Percentiles rank a stretch among this genome's conserved stretches.
Conservation (phyloP, 306 rosid species). For the Trifolium dubium region DNA sequence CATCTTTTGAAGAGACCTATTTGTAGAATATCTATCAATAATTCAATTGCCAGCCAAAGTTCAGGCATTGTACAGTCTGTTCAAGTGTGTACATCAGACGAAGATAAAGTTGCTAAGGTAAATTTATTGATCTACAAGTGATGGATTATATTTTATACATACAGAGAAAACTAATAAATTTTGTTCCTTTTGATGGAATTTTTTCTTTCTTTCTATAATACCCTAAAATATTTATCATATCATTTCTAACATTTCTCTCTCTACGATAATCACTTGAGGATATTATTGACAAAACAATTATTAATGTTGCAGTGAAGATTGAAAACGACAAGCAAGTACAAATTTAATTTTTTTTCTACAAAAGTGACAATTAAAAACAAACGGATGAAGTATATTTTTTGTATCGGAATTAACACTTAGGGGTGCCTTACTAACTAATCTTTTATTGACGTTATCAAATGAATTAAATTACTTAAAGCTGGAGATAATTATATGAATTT, state of each 20-base stretch:
- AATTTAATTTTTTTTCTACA: neutral
- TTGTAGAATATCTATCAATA: constrained; percentile 62
- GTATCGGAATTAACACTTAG: constrained; percentile 10
- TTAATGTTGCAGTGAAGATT: neutral
- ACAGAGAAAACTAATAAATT: neutral
- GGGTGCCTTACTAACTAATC: too few relatives aligned
- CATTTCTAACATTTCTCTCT: neutral
- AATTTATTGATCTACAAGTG: neutral
- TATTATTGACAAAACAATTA: neutral
- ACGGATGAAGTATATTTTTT: neutral
- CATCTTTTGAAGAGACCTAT: constrained; percentile 61
- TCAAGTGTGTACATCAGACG: constrained; percentile 46
- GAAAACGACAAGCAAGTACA: neutral
- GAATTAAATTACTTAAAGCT: constrained; percentile 19
- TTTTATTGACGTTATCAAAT: too few relatives aligned
- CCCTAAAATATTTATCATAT: neutral
- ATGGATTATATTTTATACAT: constrained; percentile 2
- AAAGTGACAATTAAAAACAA: neutral
- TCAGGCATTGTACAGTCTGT: constrained; percentile 73
- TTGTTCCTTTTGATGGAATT: neutral
- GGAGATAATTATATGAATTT: constrained; percentile 4
- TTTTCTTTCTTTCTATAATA: neutral
- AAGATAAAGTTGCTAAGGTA: constrained; percentile 63
- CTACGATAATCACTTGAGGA: neutral
- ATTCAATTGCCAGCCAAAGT: constrained; percentile 66